Evolutionary conservation across 2,329 filamentous ascomycete species (phyloP).

Genomic region (Neurospora sp.): DNA sequence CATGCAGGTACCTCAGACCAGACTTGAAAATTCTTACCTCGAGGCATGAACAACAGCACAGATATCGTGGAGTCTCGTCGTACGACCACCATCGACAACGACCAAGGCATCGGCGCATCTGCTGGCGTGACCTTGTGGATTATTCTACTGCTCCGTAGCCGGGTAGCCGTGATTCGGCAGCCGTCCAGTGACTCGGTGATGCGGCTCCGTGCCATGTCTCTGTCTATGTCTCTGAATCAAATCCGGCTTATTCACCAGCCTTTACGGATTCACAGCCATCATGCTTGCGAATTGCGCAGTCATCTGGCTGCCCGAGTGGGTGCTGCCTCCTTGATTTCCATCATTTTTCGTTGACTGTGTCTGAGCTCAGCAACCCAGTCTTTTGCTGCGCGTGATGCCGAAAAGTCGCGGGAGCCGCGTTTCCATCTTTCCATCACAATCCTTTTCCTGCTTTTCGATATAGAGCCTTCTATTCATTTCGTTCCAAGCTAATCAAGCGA

Average conservation of each 20-base stretch:
- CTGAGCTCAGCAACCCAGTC: background rate
- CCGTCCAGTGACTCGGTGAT: background rate
- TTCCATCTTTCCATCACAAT: background rate
- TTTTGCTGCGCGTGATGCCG: background rate
- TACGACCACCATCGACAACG: background rate
- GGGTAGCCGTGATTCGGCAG: background rate
- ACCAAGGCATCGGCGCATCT: background rate
- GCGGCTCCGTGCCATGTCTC: background rate
- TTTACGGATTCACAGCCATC: background rate
- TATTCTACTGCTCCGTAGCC: background rate
- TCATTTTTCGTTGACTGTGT: background rate
- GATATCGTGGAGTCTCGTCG: background rate
- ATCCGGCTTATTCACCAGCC: background rate
- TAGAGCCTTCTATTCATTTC: background rate
- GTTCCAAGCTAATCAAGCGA: background rate
- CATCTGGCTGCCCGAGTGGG: background rate
- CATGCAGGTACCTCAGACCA: slow-evolving; percentile 16
- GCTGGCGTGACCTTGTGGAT: background rate
- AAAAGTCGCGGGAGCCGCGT: background rate
- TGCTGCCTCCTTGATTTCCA: background rate
- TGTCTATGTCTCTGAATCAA: background rate
- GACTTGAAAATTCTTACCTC: background rate
- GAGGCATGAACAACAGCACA: background rate
- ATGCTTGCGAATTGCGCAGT: background rate
- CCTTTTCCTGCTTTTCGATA: background rate